Evolutionary conservation across 495 filamentous ascomycete genomes (phyloP), one percentile per base, ranked within the genome.

Genomic region (Apiosordaria backusii): DNA sequence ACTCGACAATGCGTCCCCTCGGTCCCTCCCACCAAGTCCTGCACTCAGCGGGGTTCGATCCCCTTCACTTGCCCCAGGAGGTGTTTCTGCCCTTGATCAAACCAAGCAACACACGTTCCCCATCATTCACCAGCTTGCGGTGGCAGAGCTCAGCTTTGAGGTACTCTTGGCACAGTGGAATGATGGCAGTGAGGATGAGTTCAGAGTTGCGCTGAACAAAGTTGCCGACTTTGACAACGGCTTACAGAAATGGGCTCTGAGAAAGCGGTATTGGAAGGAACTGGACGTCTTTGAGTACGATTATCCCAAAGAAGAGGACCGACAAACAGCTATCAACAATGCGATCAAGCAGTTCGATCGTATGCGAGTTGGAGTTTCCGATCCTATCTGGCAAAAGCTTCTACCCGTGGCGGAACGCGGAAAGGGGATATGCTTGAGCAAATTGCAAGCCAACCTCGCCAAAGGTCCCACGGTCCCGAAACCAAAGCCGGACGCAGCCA

Each of bases 261-360:
- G 80, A 70, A 91, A 91, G 72, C 86, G 85, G 67, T 81, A 81
- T 53, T 96, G 88, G 81, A 92, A 89, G 70, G 92, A 97, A 65
- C 80, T 97, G 27, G 90, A 97, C 72, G 84, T 92, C 19, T 96
- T 88, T 84, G 85, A 85, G 16, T 95, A 92, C 75, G 80, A 84
- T 6, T 95, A 93, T 74, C 80, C 81, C 18, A 84, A 75, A 24
- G 76, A 84, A 29, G 85, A 87, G 35, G 90, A 93, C 69, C 88
- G 92, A 25, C 82, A 92, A 71, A 81, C 83, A 15, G 93, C 91
- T 15, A 93, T 97, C 74, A 88, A 94, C 70, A 91, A 90, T 72
- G 91, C 92, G n/a, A 85, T 96, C 61, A 88, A 84, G 50, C 84
- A 88, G 24, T 96, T 90, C 70, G 93, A 97, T 79, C 87, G 89